Conservation (phyloP, 176 grass and related monocot species). For the Tuctoria greenei region DNA sequence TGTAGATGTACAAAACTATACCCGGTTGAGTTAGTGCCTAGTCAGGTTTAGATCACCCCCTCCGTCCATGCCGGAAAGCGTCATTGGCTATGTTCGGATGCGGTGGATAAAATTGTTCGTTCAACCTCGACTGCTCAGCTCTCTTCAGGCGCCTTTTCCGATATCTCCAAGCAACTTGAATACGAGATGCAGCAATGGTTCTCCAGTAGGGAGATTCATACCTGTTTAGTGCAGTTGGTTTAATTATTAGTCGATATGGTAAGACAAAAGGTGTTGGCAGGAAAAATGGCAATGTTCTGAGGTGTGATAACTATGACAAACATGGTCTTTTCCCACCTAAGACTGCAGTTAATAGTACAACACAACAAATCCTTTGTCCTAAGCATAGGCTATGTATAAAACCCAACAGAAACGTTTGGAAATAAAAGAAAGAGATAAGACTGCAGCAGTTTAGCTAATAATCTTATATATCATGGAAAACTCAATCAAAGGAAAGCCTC, state of each 20-base stretch:
- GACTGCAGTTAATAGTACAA: background rate
- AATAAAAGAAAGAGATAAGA: too few species aligned
- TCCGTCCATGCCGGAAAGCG: constrained; percentile 3
- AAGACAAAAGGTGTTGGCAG: too few species aligned
- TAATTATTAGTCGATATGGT: background rate
- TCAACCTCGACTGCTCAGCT: constrained; percentile 40
- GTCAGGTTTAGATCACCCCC: constrained; percentile 6
- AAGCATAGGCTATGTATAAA: too few species aligned
- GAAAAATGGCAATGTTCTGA: background rate
- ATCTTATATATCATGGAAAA: background rate
- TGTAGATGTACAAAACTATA: background rate
- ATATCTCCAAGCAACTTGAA: constrained; percentile 94
- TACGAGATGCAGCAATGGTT: constrained; percentile 65
- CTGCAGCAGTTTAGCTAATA: background rate
- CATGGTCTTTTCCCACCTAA: background rate
- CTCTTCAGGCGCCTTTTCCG: constrained; percentile 66
- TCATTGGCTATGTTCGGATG: constrained; percentile 19
- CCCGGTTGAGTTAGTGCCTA: background rate
- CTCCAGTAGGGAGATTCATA: constrained; percentile 98
- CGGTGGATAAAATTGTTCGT: constrained; percentile 34
- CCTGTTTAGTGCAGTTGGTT: constrained; percentile 37
- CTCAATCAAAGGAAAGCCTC: background rate
- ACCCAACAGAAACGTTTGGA: too few species aligned
- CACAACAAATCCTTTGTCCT: too few species aligned
- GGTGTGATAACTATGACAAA: background rate